These are phyloP conservation scores for Ustilago curta DNA, from an alignment of 1,284 basidiomycete genomes.

Conservation along the genomic window DNA sequence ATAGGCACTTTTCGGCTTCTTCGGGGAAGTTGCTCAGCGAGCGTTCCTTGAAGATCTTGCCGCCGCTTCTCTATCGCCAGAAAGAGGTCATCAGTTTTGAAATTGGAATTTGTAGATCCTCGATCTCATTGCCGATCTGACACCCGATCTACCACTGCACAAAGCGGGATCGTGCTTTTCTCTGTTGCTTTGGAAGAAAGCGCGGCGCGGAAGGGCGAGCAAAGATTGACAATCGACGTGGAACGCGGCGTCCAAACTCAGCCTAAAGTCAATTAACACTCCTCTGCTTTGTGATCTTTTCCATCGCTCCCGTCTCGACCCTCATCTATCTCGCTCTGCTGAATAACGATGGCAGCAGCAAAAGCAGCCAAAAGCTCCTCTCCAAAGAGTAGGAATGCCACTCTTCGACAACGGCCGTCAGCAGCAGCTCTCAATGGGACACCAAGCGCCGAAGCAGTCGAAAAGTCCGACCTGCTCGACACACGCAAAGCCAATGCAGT, in stretches of 20 bases:
- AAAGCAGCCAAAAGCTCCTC: conserved; percentile 21
- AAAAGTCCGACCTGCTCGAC: conserved; percentile 35
- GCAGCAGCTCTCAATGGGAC: conserved; percentile 28
- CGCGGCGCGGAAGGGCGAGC: neutral
- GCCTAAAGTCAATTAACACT: neutral
- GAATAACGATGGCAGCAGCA: conserved; percentile 19
- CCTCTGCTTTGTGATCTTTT: neutral
- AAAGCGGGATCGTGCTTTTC: neutral
- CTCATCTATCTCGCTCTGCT: neutral
- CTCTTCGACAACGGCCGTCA: conserved; percentile 30
- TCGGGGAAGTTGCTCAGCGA: too few relatives aligned
- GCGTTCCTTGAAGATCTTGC: too few relatives aligned
- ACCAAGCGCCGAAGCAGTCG: conserved; percentile 28
- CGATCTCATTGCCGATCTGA: neutral
- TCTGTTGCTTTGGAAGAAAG: conserved; percentile 43
- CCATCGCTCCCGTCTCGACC: neutral
- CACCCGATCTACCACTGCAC: neutral
- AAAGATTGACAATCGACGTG: conserved; percentile 30
- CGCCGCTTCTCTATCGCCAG: too few relatives aligned
- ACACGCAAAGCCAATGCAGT: conserved; percentile 10
- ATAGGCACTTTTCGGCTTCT: too few relatives aligned
- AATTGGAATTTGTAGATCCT: too few relatives aligned
- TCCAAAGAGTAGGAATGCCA: conserved; percentile 10
- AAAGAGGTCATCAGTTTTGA: too few relatives aligned
- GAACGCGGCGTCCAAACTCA: conserved; percentile 12